Evolutionary conservation across 495 filamentous ascomycete species (phyloP).

Genomic region (Neurospora pannonica): DNA sequence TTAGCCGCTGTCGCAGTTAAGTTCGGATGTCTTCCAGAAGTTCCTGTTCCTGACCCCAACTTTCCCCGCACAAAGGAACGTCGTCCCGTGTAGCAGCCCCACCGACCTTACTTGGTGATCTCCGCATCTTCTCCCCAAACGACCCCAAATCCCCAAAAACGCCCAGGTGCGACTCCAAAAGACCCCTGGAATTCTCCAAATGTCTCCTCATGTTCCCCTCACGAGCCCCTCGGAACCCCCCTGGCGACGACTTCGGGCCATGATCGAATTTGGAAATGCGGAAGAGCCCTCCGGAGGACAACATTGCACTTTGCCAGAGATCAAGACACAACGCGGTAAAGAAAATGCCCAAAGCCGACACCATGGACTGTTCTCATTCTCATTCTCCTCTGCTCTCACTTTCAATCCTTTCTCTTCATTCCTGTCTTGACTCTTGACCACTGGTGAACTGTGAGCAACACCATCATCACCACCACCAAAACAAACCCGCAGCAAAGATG

Average conservation of each 20-base stretch:
- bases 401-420: neutral
- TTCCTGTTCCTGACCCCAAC: neutral
- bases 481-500: slow-evolving; percentile 5
- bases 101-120: neutral
- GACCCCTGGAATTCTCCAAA: neutral
- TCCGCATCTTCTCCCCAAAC: neutral
- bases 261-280: slow-evolving; percentile 25
- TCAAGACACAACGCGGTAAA: slow-evolving; percentile 1
- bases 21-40: neutral
- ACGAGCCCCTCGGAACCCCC: neutral
- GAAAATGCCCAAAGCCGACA: slow-evolving; percentile 1
- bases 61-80: neutral
- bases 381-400: neutral
- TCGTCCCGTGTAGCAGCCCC: neutral
- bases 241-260: neutral
- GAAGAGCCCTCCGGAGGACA: slow-evolving; percentile 28
- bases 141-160: neutral
- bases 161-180: neutral
- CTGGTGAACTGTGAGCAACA: neutral
- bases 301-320: slow-evolving; percentile 13
- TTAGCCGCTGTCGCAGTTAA: neutral
- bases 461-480: neutral
- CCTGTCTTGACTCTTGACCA: neutral
- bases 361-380: neutral
- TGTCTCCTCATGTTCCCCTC: neutral